A percentile compares a stretch with the other conserved stretches of the same genome.
Evolutionary conservation across 331 rosid genomes (phyloP).

Genomic region (Prunus yedoensis): DNA sequence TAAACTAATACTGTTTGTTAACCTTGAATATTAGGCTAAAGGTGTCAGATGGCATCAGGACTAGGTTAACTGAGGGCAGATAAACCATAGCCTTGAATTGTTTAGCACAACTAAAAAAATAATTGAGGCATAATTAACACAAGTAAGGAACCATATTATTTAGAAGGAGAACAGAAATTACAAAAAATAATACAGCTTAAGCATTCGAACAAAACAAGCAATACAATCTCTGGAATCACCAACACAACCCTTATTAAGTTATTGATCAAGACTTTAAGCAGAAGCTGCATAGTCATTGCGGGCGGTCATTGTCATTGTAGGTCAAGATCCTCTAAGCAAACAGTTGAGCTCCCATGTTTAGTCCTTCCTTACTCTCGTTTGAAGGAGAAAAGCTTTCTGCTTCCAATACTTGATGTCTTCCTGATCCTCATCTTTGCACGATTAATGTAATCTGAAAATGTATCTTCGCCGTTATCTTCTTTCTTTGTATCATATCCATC

Average conservation of each 20-base stretch:
- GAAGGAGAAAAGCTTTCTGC: constrained; percentile 7
- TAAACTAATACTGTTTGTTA: not conserved
- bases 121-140: no score
- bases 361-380: constrained; percentile 1
- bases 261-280: not conserved
- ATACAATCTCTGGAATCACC: constrained; percentile 2
- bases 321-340: not conserved
- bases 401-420: constrained; percentile 18
- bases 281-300: not conserved
- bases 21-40: no score
- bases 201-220: not conserved
- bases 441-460: constrained; percentile 18
- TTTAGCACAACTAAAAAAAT: no score
- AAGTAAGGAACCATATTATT: not conserved
- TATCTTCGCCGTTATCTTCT: constrained; percentile 5
- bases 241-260: not conserved
- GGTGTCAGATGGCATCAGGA: no score
- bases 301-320: not conserved
- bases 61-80: no score
- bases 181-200: not conserved
- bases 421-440: constrained; percentile 27
- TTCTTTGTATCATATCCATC: constrained; percentile 7
- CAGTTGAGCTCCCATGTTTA: not conserved
- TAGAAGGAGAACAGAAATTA: not conserved
- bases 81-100: no score